Base-by-base conservation (phyloP, 495 filamentous ascomycete species). In the Aspergillus sclerotioniger region DNA sequence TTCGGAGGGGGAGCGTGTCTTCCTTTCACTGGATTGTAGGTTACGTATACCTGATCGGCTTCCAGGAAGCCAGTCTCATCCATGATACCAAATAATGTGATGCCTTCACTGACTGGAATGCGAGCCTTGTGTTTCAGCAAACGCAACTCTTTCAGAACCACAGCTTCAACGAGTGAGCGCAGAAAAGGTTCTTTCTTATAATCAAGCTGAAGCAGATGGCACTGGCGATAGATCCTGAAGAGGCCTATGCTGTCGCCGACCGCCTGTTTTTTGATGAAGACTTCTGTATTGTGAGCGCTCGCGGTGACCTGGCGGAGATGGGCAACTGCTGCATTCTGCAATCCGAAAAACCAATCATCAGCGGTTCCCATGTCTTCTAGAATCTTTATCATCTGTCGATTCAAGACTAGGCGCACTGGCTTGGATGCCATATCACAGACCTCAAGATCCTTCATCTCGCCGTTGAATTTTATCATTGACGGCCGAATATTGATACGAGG, bases 391-490 rank as follows among this genome's bases (percentile, higher is more conserved):
- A 90, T 68, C 50, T 88, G 88, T 1, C 85, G 83, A 64, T 93
- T 92, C 3, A 96, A 80, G 37, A 84, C 80, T 61, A 90, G 75
- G 0, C 85, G 82, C 13, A 92, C 78, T 0, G 87, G 87, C 43
- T 77, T 82, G 20, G 79, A 82, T 3, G 81, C 82, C 39, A 82
- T 74, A 43, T 85, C 87, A 63, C 90, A 94, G 54, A 96, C 90
- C 58, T 92, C 91, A 4, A 95, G 76, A 39, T 84, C 73, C 6
- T 62, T 59, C 37, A 63, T 71, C 19, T 83, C 76, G 0, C 81
- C 83, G n/a, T 74, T 60, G 62, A 93, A 94, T 62, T 96, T 96
- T 50, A 81, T 72, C 90, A 94, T 96, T n/a, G 86, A 90, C 0
- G 74, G 70, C 1, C 91, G 81, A 12, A 93, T 70, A 39, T 73